Evolutionary conservation across 192 early-diverging fungal genomes (phyloP), one percentile per base, ranked within the genome.

Genomic region (Chytriomyces sp.): DNA sequence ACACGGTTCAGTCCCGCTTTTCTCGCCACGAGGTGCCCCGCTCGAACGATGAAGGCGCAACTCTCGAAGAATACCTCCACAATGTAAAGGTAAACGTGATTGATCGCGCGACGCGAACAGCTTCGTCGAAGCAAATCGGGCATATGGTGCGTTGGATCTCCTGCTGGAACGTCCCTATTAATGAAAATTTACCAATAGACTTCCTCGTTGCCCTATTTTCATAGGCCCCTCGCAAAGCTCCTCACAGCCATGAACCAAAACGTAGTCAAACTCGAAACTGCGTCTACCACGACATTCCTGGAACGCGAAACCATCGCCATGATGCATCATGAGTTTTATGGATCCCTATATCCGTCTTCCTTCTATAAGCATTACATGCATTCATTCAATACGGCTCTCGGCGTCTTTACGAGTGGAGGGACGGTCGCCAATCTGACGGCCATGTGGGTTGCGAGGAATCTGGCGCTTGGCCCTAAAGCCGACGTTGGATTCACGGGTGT

Each of bases 401-500:
- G 81, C 22, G 78, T 86, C 4, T 78, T 83, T 53, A 74, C 75
- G 31, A 82, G 80, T 8, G 86, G 86, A 12, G 86, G 86, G 6
- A 87, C 86, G 0, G 76, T 87, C 53, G 86, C 86, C 31, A 87
- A 87, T 60, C 75, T 87, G 49, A 87, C 86, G 5, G 86, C 84
- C 28, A 82, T 87, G 79, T 87, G 86, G 86, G 76, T 75, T 25
- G 86, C 86, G 49, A 57, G 86, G 62, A 87, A 87, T 56, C 70
- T 66, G 34, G 84, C 81, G 3, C 56, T 87, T 8, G 44, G 63
- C 3, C 63, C 80, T 2, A 41, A 76, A 14, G 14, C 70, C 5
- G 76, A 56, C 17, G n/a, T 25, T 30, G 76, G 60, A 32, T 81
- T 83, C 40, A 40, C 52, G 17, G 85, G 85, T 22, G 80, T 86